Percentiles rank a stretch among this genome's conserved stretches.
Evolutionary conservation across 177 flowering plant species (phyloP).

Genomic region (Vitis hybrid): DNA sequence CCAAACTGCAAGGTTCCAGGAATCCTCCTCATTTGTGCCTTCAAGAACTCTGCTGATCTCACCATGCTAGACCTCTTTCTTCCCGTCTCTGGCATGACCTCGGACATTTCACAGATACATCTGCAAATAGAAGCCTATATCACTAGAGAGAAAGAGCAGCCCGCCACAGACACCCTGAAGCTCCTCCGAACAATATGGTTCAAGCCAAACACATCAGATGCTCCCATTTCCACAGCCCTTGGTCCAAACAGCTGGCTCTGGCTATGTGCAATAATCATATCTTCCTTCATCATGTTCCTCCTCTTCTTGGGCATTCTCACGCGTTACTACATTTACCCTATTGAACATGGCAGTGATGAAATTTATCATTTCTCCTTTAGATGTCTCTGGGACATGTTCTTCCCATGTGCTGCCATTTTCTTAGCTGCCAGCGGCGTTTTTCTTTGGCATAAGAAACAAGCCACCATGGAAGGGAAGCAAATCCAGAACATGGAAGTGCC

Average conservation of each 20-base stretch:
- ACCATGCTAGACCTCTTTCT: conserved; percentile 52
- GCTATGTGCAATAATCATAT: conserved; percentile 56
- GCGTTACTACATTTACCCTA: conserved; percentile 62
- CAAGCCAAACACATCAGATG: conserved; percentile 45
- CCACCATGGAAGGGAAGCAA: conserved; percentile 28
- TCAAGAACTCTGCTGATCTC: conserved; percentile 46
- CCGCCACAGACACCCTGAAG: conserved; percentile 15
- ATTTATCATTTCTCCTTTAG: conserved; percentile 31
- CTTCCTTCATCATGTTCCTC: conserved; percentile 64
- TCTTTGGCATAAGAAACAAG: conserved; percentile 43
- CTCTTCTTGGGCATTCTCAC: conserved; percentile 50
- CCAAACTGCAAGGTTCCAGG: conserved; percentile 14
- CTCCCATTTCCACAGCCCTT: conserved; percentile 42
- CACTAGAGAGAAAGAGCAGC: conserved; percentile 49
- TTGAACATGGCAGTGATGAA: conserved; percentile 31
- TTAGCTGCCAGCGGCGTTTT: conserved; percentile 33
- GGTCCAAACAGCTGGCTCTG: conserved; percentile 77
- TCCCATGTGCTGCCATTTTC: conserved; percentile 38
- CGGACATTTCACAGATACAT: conserved; percentile 26
- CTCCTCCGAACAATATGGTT: conserved; percentile 45
- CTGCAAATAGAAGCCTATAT: conserved; percentile 63
- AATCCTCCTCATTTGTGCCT: conserved; percentile 44
- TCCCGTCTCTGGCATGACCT: conserved; percentile 30
- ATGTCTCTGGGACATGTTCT: conserved; percentile 40
- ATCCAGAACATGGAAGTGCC: conserved; percentile 35